Conservation (phyloP, 176 grass and related monocot species). For the Rhynchospora breviuscula region DNA sequence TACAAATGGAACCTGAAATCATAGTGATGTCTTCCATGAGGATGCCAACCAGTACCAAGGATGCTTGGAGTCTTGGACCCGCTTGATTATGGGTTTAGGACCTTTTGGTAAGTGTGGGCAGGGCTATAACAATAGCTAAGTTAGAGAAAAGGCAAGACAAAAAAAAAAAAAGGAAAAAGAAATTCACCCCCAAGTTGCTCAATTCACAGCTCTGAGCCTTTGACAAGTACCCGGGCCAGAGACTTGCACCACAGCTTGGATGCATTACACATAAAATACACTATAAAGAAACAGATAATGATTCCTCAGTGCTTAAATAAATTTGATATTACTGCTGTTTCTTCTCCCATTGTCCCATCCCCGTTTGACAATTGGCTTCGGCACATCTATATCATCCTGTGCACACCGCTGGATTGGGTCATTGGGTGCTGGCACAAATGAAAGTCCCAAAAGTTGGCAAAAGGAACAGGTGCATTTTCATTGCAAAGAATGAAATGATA, state of each 20-base stretch:
- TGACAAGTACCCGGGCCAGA: not conserved
- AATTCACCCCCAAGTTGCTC: too few relatives aligned
- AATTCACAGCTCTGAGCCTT: not conserved
- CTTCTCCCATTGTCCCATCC: not conserved
- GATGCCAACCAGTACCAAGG: too few relatives aligned
- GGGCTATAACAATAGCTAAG: too few relatives aligned
- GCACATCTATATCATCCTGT: conserved; percentile 84
- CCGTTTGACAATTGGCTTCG: conserved; percentile 47
- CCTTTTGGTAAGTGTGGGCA: too few relatives aligned
- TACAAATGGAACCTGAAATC: too few relatives aligned
- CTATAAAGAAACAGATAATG: not conserved
- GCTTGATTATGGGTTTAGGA: too few relatives aligned
- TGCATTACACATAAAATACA: not conserved
- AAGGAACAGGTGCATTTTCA: not conserved
- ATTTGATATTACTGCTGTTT: not conserved
- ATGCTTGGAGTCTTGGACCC: too few relatives aligned
- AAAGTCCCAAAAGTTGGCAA: not conserved
- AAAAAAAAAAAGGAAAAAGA: too few relatives aligned
- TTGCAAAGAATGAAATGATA: not conserved
- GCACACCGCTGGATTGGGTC: conserved; percentile 51
- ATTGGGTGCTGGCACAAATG: too few relatives aligned
- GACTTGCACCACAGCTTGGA: not conserved
- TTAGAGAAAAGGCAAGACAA: too few relatives aligned
- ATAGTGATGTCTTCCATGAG: too few relatives aligned
- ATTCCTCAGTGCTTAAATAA: not conserved